Evolutionary conservation across 805 yeast genomes (phyloP).

Genomic region (Pichia manshurica): DNA sequence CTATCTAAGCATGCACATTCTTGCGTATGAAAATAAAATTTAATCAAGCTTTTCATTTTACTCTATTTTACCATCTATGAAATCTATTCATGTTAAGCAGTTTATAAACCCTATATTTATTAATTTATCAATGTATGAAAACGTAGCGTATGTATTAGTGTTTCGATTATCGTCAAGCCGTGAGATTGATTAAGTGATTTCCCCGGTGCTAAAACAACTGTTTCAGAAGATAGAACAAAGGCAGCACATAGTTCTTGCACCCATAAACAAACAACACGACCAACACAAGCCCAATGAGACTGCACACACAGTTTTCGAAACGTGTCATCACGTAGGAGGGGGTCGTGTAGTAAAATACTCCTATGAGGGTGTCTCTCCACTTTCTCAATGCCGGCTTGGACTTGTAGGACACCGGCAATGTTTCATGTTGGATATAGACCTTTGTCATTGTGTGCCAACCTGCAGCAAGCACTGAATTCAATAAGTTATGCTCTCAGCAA

Average conservation of each 20-base stretch:
- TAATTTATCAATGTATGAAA: conserved; percentile 1
- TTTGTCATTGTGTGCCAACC: conserved; percentile 2
- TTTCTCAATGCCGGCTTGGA: conserved; percentile 1
- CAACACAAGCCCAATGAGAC: background rate
- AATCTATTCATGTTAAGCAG: no score
- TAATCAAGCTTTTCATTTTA: no score
- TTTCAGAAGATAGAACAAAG: conserved; percentile 4
- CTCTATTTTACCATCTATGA: no score
- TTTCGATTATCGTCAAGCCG: no score
- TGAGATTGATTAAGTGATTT: no score
- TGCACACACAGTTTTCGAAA: conserved; percentile 1
- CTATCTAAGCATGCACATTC: no score
- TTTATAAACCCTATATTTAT: no score
- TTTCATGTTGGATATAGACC: conserved; percentile 3
- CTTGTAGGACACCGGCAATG: background rate
- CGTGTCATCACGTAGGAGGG: background rate
- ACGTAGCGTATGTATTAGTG: background rate
- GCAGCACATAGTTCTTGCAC: conserved; percentile 9
- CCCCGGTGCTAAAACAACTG: background rate
- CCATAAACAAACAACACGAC: conserved; percentile 1
- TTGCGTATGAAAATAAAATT: no score
- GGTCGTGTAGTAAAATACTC: conserved; percentile 3
- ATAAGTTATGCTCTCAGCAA: no score
- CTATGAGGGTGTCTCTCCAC: conserved; percentile 2
- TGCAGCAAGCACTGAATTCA: no score